These are phyloP conservation scores for Lentinus brumalis DNA, from an alignment of 768 basidiomycete species.

Conservation along the genomic window DNA sequence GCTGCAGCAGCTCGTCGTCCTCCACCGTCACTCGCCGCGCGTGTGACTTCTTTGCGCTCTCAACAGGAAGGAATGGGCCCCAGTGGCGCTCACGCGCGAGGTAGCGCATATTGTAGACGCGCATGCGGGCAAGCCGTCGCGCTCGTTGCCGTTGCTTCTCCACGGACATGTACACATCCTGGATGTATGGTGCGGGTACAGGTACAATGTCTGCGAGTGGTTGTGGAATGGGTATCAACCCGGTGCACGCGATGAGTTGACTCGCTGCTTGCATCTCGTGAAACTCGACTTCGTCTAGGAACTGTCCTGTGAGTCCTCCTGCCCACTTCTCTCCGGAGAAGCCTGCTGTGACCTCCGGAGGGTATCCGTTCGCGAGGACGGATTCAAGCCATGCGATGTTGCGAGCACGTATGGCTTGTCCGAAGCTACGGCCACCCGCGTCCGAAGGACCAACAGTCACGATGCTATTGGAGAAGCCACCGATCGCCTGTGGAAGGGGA, in stretches of 20 bases:
- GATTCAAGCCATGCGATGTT: slow-evolving; percentile 40
- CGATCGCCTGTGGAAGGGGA: slow-evolving; percentile 31
- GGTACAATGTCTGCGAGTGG: background rate
- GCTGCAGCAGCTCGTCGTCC: slow-evolving; percentile 17
- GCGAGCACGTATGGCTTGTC: slow-evolving; percentile 23
- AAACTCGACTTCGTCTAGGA: slow-evolving; percentile 30
- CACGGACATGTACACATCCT: slow-evolving; percentile 8
- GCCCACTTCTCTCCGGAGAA: slow-evolving; percentile 20
- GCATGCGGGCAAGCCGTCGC: slow-evolving; percentile 27
- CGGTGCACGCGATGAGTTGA: slow-evolving; percentile 46
- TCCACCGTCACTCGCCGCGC: background rate
- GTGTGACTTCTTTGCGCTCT: background rate
- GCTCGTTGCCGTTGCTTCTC: slow-evolving; percentile 22
- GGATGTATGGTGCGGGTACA: background rate
- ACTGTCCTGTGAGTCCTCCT: slow-evolving; percentile 14
- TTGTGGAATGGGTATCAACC: slow-evolving; percentile 36
- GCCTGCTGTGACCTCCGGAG: slow-evolving; percentile 27
- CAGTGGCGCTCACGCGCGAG: slow-evolving; percentile 25
- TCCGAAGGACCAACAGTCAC: background rate
- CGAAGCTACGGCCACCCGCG: slow-evolving; percentile 1
- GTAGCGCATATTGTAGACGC: slow-evolving; percentile 31
- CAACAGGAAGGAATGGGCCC: slow-evolving; percentile 27
- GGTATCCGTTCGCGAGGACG: slow-evolving; percentile 29
- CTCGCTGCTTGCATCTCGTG: slow-evolving; percentile 40
- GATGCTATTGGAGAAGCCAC: slow-evolving; percentile 21